A percentile compares a stretch with the other conserved stretches of the same genome.
Conservation (phyloP, 306 rosid genomes). For the Mucuna pruriens region DNA sequence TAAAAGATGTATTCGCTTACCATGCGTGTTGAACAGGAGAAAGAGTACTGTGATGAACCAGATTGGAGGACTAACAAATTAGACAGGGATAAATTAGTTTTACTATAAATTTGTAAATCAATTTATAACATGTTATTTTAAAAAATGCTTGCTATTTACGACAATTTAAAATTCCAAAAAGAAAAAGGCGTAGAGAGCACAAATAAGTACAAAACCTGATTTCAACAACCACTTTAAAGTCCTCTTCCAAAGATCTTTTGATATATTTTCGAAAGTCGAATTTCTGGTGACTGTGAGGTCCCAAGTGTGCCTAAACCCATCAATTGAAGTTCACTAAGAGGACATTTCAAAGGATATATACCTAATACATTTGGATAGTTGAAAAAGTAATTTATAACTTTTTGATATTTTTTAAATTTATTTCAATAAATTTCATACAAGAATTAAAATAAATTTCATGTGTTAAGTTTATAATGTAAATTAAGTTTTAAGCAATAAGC, state of each 20-base stretch:
- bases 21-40: background rate
- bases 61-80: background rate
- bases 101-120: background rate
- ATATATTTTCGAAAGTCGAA: constrained; percentile 2
- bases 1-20: background rate
- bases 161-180: background rate
- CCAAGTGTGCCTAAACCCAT: constrained; percentile 3
- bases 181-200: background rate
- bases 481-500: background rate
- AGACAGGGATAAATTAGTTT: background rate
- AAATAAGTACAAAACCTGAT: constrained; percentile 4
- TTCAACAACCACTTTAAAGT: constrained; percentile 12
- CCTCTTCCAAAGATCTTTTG: constrained; percentile 4
- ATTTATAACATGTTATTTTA: background rate
- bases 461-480: background rate
- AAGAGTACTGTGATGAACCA: constrained; percentile 11
- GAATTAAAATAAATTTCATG: too few relatives aligned
- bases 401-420: background rate
- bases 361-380: background rate
- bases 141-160: background rate
- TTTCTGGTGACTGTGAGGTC: background rate
- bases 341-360: background rate
- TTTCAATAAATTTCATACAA: background rate
- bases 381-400: background rate
- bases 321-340: background rate